These are phyloP conservation scores for Akanthomyces uredinophilus DNA, from an alignment of 2,329 filamentous ascomycete species.

Conservation along the genomic window DNA sequence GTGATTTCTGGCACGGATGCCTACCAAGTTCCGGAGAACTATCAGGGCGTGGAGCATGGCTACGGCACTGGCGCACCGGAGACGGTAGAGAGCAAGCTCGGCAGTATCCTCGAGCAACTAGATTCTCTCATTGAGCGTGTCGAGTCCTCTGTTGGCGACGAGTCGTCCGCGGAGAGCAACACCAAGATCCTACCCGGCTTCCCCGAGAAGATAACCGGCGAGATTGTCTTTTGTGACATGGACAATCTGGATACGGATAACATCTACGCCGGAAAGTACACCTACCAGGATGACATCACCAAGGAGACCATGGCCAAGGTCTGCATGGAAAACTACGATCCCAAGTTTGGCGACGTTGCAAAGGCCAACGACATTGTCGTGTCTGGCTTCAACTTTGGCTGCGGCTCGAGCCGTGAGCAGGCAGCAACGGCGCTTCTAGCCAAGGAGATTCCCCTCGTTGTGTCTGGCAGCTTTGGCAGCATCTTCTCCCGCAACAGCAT, in stretches of 20 bases:
- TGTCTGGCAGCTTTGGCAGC: constrained; percentile 76
- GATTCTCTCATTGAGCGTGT: constrained; percentile 19
- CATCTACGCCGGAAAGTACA: constrained; percentile 79
- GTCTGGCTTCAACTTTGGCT: constrained; percentile 83
- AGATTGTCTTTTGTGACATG: constrained; percentile 82
- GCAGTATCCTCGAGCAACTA: constrained; percentile 14
- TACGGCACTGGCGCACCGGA: constrained; percentile 16
- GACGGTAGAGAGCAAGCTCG: constrained; percentile 3
- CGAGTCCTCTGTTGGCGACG: constrained; percentile 10
- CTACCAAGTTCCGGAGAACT: constrained; percentile 63
- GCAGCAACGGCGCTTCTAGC: constrained; percentile 83
- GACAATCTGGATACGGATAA: constrained; percentile 85
- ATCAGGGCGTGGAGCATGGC: constrained; percentile 15
- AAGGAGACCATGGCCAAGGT: constrained; percentile 78
- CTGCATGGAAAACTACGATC: constrained; percentile 93
- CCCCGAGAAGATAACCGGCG: constrained; percentile 73
- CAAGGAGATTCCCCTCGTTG: constrained; percentile 72
- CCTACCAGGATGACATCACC: constrained; percentile 81
- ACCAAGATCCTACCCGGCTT: constrained; percentile 82
- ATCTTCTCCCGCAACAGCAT: constrained; percentile 75
- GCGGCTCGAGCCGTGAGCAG: constrained; percentile 72
- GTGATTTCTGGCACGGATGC: constrained; percentile 70
- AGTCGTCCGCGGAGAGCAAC: constrained; percentile 20
- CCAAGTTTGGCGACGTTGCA: constrained; percentile 58
- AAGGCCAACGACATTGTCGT: constrained; percentile 75